Evolutionary conservation across 257 asterid species (phyloP), one percentile per base, ranked within the genome.

Genomic region (Avicennia marina): DNA sequence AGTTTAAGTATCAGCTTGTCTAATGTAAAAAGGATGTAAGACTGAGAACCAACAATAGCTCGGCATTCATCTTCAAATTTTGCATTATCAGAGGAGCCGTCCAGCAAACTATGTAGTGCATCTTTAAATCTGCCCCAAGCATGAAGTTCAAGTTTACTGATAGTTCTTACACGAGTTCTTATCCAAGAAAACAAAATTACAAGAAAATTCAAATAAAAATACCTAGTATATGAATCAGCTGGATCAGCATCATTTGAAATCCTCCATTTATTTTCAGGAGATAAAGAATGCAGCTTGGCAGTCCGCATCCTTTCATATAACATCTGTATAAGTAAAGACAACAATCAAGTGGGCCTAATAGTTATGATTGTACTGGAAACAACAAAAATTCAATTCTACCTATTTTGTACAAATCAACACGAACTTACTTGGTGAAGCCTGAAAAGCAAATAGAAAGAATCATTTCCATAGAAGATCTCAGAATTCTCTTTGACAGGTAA

Each of bases 31-130:
- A 93, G 96, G 69, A 75, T 60, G 71, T 80, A 94, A 21, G 99
- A 86, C 48, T 82, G 96, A 73, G 97, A 75, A 59, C 99, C 97
- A 56, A 94, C 69, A 50, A 89, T 78, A 63, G 96, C 82, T 42
- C 96, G 87, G 56, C 99, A 94, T 65, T 94, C 99, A 67, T 94
- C 99, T 75, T 94, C 99, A 59, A 79, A 94, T 78, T 83, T 94
- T 26, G 96, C 68, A 52, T 78, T 82, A 72, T 89, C 97, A 65
- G 81, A 81, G 65, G 94, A 77, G 36, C 99, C 99, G 63, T 79
- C 84, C 58, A 94, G 81, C 65, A 89, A 75, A 72, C 67, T 86
- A 64, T 70, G 72, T 36, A 94, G 88, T 16, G 95, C 87, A 69
- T 68, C 80, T 81, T 76, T 86, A 73, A 94, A 89, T 69, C 97